Percentiles rank a stretch among this genome's conserved stretches.
Conservation (phyloP, 345 rosid genomes). For the Salix purpurea region DNA sequence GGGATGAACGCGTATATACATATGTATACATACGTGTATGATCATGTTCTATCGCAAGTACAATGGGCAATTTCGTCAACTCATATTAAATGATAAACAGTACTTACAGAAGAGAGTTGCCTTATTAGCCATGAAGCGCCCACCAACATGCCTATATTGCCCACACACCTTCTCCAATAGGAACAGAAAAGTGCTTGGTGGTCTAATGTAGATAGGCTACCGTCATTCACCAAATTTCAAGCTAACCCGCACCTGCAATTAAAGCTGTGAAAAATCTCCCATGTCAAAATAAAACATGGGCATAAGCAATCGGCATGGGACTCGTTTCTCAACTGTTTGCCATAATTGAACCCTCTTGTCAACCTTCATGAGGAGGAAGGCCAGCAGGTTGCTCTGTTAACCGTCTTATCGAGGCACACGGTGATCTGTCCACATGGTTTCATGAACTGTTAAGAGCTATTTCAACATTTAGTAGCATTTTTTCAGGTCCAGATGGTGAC, state of each 20-base stretch:
- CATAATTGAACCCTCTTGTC: background rate
- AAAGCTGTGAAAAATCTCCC: constrained; percentile 1
- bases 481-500: background rate
- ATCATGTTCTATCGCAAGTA: too few relatives aligned
- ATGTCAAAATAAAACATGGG: constrained; percentile 24
- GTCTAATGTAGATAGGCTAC: constrained; percentile 30
- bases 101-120: too few relatives aligned
- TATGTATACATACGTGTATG: too few relatives aligned
- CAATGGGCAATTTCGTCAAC: too few relatives aligned
- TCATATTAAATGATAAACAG: too few relatives aligned
- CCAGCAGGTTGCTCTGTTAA: background rate
- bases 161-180: too few relatives aligned
- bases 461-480: background rate
- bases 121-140: too few relatives aligned
- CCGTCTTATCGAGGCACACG: background rate
- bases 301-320: background rate
- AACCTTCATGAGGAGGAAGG: background rate
- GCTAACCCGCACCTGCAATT: constrained; percentile 27
- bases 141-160: too few relatives aligned
- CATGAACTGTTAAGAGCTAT: too few relatives aligned
- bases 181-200: background rate
- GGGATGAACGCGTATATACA: too few relatives aligned
- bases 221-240: constrained; percentile 29
- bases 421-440: background rate
- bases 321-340: background rate